Conservation (phyloP, 805 yeast genomes). For the Wickerhamomyces silvicola region DNA sequence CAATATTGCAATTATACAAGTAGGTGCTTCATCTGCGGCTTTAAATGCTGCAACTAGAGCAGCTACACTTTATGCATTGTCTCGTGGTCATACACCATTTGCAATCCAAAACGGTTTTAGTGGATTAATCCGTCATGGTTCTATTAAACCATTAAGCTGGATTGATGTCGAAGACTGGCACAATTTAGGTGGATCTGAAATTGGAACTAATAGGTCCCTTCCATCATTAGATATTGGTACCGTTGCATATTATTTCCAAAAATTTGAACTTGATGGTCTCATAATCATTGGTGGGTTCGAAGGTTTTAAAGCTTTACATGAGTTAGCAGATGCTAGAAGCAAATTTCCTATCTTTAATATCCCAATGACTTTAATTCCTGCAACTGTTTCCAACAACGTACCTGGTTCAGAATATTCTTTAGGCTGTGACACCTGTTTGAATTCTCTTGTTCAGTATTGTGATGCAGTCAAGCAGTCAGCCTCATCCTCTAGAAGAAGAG, state of each 20-base stretch:
- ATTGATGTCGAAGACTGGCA: slow-evolving; percentile 84
- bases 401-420: slow-evolving; percentile 98
- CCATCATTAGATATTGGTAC: slow-evolving; percentile 82
- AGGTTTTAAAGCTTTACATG: slow-evolving; percentile 82
- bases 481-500: slow-evolving; percentile 88
- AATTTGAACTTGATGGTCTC: slow-evolving; percentile 80
- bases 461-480: slow-evolving; percentile 95
- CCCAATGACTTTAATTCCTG: slow-evolving; percentile 90
- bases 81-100: slow-evolving; percentile 83
- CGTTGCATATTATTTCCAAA: slow-evolving; percentile 89
- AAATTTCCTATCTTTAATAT: slow-evolving; percentile 88
- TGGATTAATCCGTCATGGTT: slow-evolving; percentile 86
- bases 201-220: slow-evolving; percentile 88
- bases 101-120: slow-evolving; percentile 93
- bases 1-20: slow-evolving; percentile 79
- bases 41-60: slow-evolving; percentile 89
- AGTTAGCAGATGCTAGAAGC: slow-evolving; percentile 68
- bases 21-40: slow-evolving; percentile 98
- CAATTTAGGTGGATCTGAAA: slow-evolving; percentile 88
- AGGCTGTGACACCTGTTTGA: slow-evolving; percentile 94
- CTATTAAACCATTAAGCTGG: slow-evolving; percentile 73
- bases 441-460: slow-evolving; percentile 84
- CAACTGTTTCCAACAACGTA: slow-evolving; percentile 94
- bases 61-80: slow-evolving; percentile 82
- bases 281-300: slow-evolving; percentile 95